phyloP scores from a whole-genome alignment of 129 eudicot genomes.

The Centaurea solstitialis region DNA sequence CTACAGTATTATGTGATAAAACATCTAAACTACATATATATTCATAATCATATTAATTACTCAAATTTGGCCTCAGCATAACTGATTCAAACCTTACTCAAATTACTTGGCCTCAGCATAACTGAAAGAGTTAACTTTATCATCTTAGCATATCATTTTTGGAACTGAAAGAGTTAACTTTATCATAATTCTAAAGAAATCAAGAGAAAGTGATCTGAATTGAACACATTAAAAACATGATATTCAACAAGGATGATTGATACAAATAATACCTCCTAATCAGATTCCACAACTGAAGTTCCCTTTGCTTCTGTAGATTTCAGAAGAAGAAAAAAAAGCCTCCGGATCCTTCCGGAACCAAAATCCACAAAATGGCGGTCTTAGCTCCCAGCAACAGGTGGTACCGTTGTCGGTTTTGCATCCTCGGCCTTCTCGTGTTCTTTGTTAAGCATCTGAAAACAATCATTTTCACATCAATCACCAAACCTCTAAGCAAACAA shows the following conservation, averaged over 20 bases:
- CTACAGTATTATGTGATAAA: background rate
- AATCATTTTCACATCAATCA: background rate
- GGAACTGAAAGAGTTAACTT: no score
- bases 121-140: no score
- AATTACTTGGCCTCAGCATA: no score
- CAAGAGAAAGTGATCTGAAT: background rate
- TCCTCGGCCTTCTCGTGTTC: slow-evolving; percentile 98
- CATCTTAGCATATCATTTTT: no score
- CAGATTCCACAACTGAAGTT: background rate
- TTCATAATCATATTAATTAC: no score
- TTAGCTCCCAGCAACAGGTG: slow-evolving; percentile 78
- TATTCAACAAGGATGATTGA: slow-evolving; percentile 13
- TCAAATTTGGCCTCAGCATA: no score
- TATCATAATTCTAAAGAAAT: background rate
- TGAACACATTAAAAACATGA: slow-evolving; percentile 13
- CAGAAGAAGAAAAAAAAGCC: background rate
- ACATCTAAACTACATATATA: background rate
- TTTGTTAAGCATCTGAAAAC: slow-evolving; percentile 93
- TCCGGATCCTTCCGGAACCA: background rate
- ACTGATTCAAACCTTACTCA: no score
- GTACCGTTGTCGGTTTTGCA: slow-evolving; percentile 72
- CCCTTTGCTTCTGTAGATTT: background rate
- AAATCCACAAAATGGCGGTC: background rate
- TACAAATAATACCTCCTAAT: slow-evolving; percentile 28
- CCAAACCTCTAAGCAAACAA: no score